These are phyloP conservation scores for Rickenella mellea DNA, from an alignment of 768 basidiomycete species.

Conservation along the genomic window DNA sequence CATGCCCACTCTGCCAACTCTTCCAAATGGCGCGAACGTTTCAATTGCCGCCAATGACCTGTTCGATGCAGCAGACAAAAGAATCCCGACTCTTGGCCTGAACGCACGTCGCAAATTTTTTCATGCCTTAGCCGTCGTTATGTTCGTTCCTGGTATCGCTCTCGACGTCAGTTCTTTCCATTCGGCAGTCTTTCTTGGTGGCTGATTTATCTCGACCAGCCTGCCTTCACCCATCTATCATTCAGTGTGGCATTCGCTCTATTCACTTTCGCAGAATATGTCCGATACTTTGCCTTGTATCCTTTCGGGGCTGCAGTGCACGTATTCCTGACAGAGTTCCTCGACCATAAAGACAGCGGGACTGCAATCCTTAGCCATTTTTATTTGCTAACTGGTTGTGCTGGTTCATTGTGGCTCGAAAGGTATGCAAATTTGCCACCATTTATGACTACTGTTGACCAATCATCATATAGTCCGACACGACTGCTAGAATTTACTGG, in stretches of 20 bases:
- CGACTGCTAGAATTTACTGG: slow-evolving; percentile 69
- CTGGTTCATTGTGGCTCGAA: slow-evolving; percentile 91
- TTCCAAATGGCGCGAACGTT: slow-evolving; percentile 36
- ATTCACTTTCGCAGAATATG: slow-evolving; percentile 94
- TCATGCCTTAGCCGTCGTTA: slow-evolving; percentile 88
- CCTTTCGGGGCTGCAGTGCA: slow-evolving; percentile 91
- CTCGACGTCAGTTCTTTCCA: slow-evolving; percentile 61
- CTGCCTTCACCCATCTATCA: slow-evolving; percentile 90
- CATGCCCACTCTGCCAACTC: slow-evolving; percentile 40
- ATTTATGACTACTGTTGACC: slow-evolving; percentile 6
- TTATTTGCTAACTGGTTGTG: slow-evolving; percentile 92
- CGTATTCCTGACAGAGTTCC: slow-evolving; percentile 94
- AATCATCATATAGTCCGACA: slow-evolving; percentile 28
- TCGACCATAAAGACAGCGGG: slow-evolving; percentile 90
- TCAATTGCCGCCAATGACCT: slow-evolving; percentile 53
- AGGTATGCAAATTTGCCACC: slow-evolving; percentile 41
- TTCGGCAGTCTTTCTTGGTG: not conserved
- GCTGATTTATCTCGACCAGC: slow-evolving; percentile 37
- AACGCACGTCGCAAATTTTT: slow-evolving; percentile 96
- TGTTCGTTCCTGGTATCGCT: slow-evolving; percentile 93
- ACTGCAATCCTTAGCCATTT: slow-evolving; percentile 97
- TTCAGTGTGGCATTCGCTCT: slow-evolving; percentile 92
- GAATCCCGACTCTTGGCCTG: slow-evolving; percentile 78
- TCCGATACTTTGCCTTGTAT: slow-evolving; percentile 97
- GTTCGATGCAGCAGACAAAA: slow-evolving; percentile 82